Base-by-base conservation (phyloP, 116 monocot genomes). In the Papilionanthe hybrid region DNA sequence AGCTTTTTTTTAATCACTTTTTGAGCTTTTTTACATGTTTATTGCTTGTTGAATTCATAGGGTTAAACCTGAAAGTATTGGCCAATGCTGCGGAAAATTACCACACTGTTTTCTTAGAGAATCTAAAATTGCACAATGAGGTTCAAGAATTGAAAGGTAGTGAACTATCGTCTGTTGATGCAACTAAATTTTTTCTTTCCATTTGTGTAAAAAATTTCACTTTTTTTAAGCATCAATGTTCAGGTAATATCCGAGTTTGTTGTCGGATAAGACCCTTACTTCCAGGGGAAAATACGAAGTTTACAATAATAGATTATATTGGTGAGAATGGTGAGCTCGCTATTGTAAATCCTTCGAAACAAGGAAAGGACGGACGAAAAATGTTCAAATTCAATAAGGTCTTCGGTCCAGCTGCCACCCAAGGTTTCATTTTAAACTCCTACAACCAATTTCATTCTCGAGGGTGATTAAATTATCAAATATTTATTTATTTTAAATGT, bases 301-400 rank as follows among this genome's bases (percentile, higher is more conserved):
- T 48, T 66, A 81, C 83, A 18, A 75, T 79, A 22, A 69, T 90
- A 69, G 89, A 89, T 81, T 81, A 80, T 57, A 82, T 87, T 77
- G 88, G 90, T 55, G 90, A 93, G 43, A 84, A 87, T 81, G 90
- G 90, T 15, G 89, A 90, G 45, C 69, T 93, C 80, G 28, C 79
- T 55, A 80, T 90, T 69, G 67, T 80, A 56, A 89, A 93, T 82
- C 90, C 88, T 23, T 84, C 55, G 10, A 93, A 90, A 49, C 85
- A 87, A 82, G 89, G 87, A 71, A 89, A 87, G 78, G 89, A 87
- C 72, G 84, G 80, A 25, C 78, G 80, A 32, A 79, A 80, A 55
- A 82, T 86, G 78, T 93, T 90, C 79, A 89, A 87, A 79, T 93
- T 93, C 63, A 89, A 89, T 78, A 93, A 89, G 73, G 87, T 90